These are phyloP conservation scores for Thymus quinquecostatus DNA, from an alignment of 257 asterid species.

Conservation along the genomic window DNA sequence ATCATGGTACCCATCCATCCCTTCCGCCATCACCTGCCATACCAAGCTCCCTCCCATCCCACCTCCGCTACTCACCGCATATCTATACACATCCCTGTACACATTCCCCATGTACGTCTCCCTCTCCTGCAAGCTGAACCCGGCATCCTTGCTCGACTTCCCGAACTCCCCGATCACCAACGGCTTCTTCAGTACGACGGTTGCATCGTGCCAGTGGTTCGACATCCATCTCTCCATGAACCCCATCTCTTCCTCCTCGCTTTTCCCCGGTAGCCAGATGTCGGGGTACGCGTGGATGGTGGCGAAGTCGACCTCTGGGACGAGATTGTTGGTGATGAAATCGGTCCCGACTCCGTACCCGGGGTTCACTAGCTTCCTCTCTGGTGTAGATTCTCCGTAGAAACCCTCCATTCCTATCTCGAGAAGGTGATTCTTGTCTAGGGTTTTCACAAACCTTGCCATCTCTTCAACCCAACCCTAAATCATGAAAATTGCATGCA, in stretches of 20 bases:
- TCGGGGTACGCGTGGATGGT: constrained; percentile 80
- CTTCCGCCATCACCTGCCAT: constrained; percentile 75
- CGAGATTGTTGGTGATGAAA: constrained; percentile 56
- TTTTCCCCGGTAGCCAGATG: constrained; percentile 55
- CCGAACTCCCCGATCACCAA: constrained; percentile 71
- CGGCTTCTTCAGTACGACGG: constrained; percentile 60
- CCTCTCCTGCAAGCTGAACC: constrained; percentile 41
- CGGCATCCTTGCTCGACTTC: constrained; percentile 61
- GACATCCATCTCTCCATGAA: constrained; percentile 75
- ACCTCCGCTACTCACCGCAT: constrained; percentile 60
- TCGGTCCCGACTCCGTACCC: constrained; percentile 82
- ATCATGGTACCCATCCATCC: constrained; percentile 66
- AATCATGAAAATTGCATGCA: background rate
- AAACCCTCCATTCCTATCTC: constrained; percentile 87
- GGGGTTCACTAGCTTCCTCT: constrained; percentile 59
- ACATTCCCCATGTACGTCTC: constrained; percentile 55
- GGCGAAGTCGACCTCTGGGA: constrained; percentile 61
- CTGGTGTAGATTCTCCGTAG: constrained; percentile 70
- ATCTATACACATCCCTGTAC: constrained; percentile 48
- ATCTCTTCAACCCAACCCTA: constrained; percentile 64
- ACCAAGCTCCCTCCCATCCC: constrained; percentile 74
- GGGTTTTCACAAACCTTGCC: constrained; percentile 62
- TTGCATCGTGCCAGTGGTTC: constrained; percentile 68
- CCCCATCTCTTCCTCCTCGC: constrained; percentile 56
- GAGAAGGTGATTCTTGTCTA: constrained; percentile 60